Percentiles rank a stretch among this genome's conserved stretches.
Evolutionary conservation across 768 basidiomycete genomes (phyloP).

Genomic region (Psilocybe cyanescens): DNA sequence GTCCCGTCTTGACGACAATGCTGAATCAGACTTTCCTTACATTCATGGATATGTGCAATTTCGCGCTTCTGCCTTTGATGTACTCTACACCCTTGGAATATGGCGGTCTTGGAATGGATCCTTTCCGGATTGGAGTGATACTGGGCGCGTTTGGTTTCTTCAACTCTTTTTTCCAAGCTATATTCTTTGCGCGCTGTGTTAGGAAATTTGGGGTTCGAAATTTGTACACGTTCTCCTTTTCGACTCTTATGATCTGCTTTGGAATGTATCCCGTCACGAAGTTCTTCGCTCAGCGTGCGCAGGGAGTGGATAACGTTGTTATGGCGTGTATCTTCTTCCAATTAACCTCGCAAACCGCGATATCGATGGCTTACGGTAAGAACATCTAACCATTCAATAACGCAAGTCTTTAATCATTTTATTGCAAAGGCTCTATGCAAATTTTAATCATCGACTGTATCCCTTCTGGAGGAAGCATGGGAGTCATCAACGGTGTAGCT

Average conservation of each 20-base stretch:
- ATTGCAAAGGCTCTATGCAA: constrained; percentile 48
- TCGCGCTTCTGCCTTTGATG: constrained; percentile 43
- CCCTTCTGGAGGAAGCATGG: constrained; percentile 45
- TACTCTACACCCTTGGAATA: constrained; percentile 61
- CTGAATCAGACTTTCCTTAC: constrained; percentile 38
- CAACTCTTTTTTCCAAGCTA: constrained; percentile 58
- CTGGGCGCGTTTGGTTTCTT: constrained; percentile 45
- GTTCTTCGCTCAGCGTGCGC: constrained; percentile 36
- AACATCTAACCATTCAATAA: background rate
- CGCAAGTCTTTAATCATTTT: background rate
- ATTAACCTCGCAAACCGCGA: constrained; percentile 28
- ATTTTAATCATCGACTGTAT: constrained; percentile 46
- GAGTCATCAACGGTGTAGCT: constrained; percentile 56
- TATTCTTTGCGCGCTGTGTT: constrained; percentile 54
- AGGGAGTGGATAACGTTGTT: constrained; percentile 35
- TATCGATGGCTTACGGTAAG: constrained; percentile 42
- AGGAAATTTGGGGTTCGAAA: constrained; percentile 57
- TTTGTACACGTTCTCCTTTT: constrained; percentile 45
- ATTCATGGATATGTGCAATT: constrained; percentile 40
- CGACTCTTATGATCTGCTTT: constrained; percentile 28
- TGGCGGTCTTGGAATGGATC: constrained; percentile 70
- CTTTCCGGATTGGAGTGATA: constrained; percentile 62
- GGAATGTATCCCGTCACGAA: constrained; percentile 35
- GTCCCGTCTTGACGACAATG: constrained; percentile 32
- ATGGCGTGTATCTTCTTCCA: constrained; percentile 36